Evolutionary conservation across 495 filamentous ascomycete species (phyloP), one percentile per base, ranked within the genome.

Genomic region (Lophium mytilinum): DNA sequence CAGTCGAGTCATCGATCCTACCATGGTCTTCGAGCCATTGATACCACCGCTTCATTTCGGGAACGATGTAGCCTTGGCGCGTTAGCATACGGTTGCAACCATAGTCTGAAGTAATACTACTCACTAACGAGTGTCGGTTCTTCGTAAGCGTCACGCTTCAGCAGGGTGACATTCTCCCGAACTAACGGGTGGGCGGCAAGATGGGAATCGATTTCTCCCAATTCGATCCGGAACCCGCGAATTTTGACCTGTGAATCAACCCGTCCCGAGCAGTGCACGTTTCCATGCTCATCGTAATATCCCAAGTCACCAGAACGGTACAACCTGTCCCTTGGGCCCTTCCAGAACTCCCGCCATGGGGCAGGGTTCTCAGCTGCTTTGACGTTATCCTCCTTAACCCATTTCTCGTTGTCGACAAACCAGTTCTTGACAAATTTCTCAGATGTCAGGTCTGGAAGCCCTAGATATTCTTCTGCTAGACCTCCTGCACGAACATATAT

Each of bases 211-310:
- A 96, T 96, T 52, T 97, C 93, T 57, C 87, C 88, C 30, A 97
- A 83, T 71, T 97, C 92, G 62, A 97, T 94, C 50, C 92, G 79
- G 76, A 97, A 96, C 5, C 92, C 92, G 50, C 92, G 85, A 60
- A 97, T 95, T 75, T 96, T 96, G 68, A 95, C 86, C 64, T 97
- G 93, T 63, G 89, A 80, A 65, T 98, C 93, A 9, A 83, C 87
- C 49, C 93, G 82, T 17, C 91, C 91, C 14, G 70, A 71, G 48
- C 72, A 74, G 35, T 72, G 73, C 3, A 78, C 75, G 51, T 75
- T 74, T 39, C 91, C 93, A 49, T 84, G 78, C 4, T 82, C 78
- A 39, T 81, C 80, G 59, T 88, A 94, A 14, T 83, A 72, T 9
- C 89, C 90, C 1, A 95, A 73, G 69, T 95, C 89, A 24, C 89